Base-by-base conservation (phyloP, 257 asterid species). In the Fraxinus cuspidata region DNA sequence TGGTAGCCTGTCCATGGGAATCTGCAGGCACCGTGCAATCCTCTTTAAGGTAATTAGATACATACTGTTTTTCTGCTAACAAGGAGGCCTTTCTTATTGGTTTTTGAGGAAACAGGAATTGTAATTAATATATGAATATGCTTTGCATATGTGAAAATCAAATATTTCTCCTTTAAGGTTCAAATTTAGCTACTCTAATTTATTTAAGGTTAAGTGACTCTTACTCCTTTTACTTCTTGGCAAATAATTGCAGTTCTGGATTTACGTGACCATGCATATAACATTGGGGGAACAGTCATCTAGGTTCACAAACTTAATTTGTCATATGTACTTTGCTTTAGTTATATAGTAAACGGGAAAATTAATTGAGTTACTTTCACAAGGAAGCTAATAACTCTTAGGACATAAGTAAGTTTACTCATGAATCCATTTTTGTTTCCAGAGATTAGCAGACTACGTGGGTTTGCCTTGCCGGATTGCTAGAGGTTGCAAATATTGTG, bases 391-490 rank as follows among this genome's bases (percentile, higher is more conserved):
- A n/a, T 47, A 66, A 35, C 13, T 25, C 72, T 38, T 74, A 34
- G 15, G 70, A 11, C 23, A 44, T 66, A 56, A 40, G 81, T 76
- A 35, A 66, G 66, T 75, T 83, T 35, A 67, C 70, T 5, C 0
- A 21, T 15, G 58, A 66, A 66, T 60, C 72, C 69, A 3, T 38
- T 76, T 82, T 74, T 79, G 64, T 80, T 63, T 85, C 80, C 96
- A 93, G 99, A 93, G 88, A 86, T 86, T 95, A 87, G 99, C 99
- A 19, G 98, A 95, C 79, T 89, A 90, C 31, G 93, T 95, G 77
- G 99, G 99, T 67, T 88, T 95, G 88, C 99, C 98, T 60, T 95
- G 99, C 83, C 92, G 98, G 83, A 91, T 95, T 56, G 97, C 96
- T 83, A 89, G 94, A 77, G 96, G 98, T 77, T 95, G 99, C 89